Base-by-base conservation (phyloP, 257 asterid genomes). In the Thymus mandschuricus region DNA sequence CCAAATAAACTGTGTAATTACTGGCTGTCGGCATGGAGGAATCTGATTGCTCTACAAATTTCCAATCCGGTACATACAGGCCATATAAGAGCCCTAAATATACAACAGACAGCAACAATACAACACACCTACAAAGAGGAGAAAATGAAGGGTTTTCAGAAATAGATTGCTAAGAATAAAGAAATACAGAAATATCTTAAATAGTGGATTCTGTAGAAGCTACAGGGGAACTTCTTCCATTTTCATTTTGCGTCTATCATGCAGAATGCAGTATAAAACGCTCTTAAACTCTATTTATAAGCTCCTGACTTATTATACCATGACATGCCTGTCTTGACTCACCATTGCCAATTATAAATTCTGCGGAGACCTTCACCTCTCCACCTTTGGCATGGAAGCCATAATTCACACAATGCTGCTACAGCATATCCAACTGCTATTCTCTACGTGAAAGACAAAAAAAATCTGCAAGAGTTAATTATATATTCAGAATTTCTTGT, bases 351-450 rank as follows among this genome's bases (percentile, higher is more conserved):
- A 50, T 62, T 69, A 68, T 78, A 83, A 62, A 68, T 85, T 72
- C 68, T 74, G 13, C 38, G 52, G 68, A 72, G 66, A 73, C 79
- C 74, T 60, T 77, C 84, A 52, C 75, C 74, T 68, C 83, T 82
- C 75, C 79, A 71, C 74, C 77, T 81, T 65, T 73, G 86, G 77
- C 86, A 61, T 45, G 94, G 91, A 78, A 89, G 85, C 98, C 98
- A 88, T 80, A 92, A 81, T 83, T 89, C 96, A 70, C 92, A 90
- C 82, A 92, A 66, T 64, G 97, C 94, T 1, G 95, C 96, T 55
- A 79, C 86, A 68, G 80, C 65, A 78, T 88, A 88, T 82, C 96
- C 94, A 72, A 89, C 68, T 70, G 98, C 92, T 82, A 92, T 92
- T 82, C 98, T 89, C 97, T 92, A 83, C 46, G 74, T 49, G 21